Evolutionary conservation across 2,329 filamentous ascomycete genomes (phyloP).

Genomic region (Venturia nashicola): DNA sequence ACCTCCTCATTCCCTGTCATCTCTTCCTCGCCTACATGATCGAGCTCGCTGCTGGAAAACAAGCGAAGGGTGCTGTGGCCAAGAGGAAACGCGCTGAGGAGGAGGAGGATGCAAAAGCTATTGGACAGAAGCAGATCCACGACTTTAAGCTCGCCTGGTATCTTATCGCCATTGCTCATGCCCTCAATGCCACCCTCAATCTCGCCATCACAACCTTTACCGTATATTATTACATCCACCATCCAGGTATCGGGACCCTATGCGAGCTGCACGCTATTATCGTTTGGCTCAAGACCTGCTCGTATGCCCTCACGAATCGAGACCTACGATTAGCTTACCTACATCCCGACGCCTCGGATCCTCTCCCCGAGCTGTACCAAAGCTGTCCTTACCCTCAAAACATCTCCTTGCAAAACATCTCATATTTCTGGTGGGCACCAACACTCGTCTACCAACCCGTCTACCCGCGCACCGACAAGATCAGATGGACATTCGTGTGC

Average conservation of each 20-base stretch:
- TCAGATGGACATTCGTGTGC: slow-evolving; percentile 77
- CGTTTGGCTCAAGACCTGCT: slow-evolving; percentile 91
- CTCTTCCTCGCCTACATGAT: slow-evolving; percentile 84
- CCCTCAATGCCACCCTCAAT: slow-evolving; percentile 70
- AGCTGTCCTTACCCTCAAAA: slow-evolving; percentile 81
- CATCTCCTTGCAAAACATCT: slow-evolving; percentile 75
- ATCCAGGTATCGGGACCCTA: slow-evolving; percentile 84
- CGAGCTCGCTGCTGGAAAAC: slow-evolving; percentile 68
- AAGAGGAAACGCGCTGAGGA: slow-evolving; percentile 40
- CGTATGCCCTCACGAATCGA: slow-evolving; percentile 92
- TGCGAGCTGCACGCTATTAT: slow-evolving; percentile 87
- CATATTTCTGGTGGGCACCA: slow-evolving; percentile 97
- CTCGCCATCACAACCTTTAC: slow-evolving; percentile 69
- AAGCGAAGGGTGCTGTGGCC: slow-evolving; percentile 58
- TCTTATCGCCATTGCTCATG: slow-evolving; percentile 67
- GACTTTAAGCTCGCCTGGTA: slow-evolving; percentile 66
- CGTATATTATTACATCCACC: slow-evolving; percentile 84
- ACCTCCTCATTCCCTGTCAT: slow-evolving; percentile 80
- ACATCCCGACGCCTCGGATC: slow-evolving; percentile 47
- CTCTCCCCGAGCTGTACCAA: slow-evolving; percentile 70
- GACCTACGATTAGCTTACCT: slow-evolving; percentile 86
- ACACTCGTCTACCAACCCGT: slow-evolving; percentile 95
- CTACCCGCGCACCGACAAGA: slow-evolving; percentile 71
- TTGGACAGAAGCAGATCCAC: slow-evolving; percentile 45
- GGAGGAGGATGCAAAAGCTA: slow-evolving; percentile 36